These are phyloP conservation scores for Forsythia suspensa DNA, from an alignment of 257 asterid species.

Conservation along the genomic window DNA sequence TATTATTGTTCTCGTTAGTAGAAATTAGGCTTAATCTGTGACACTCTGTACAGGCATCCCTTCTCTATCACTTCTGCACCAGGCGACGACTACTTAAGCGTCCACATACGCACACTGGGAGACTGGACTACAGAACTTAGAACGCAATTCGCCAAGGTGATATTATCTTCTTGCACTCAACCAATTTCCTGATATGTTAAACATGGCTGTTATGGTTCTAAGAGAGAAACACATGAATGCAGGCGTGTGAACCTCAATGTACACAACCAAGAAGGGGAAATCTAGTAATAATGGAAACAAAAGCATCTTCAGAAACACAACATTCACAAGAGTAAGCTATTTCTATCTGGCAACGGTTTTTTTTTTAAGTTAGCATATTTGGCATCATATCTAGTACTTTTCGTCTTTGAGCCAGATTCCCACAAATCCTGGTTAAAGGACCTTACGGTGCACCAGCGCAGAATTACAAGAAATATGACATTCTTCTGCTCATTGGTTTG, in stretches of 20 bases:
- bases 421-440: constrained; percentile 67
- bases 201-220: neutral
- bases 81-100: constrained; percentile 73
- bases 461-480: constrained; percentile 77
- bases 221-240: neutral
- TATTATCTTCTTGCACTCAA: neutral
- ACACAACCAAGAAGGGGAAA: constrained; percentile 48
- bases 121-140: constrained; percentile 93
- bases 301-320: constrained; percentile 40
- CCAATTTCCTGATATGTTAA: neutral
- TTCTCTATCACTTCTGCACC: constrained; percentile 98
- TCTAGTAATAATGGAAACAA: constrained; percentile 73
- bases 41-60: constrained; percentile 68
- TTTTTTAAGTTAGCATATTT: neutral
- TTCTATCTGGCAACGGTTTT: neutral
- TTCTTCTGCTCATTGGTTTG: constrained; percentile 77
- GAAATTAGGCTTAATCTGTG: neutral
- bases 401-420: constrained; percentile 47
- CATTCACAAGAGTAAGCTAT: constrained; percentile 50
- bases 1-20: too few species aligned
- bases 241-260: constrained; percentile 69
- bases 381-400: constrained; percentile 12
- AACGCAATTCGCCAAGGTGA: constrained; percentile 63
- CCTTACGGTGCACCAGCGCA: constrained; percentile 98
- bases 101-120: constrained; percentile 82